Conservation (phyloP, 2,329 filamentous ascomycete species). For the Xylaria multiplex region DNA sequence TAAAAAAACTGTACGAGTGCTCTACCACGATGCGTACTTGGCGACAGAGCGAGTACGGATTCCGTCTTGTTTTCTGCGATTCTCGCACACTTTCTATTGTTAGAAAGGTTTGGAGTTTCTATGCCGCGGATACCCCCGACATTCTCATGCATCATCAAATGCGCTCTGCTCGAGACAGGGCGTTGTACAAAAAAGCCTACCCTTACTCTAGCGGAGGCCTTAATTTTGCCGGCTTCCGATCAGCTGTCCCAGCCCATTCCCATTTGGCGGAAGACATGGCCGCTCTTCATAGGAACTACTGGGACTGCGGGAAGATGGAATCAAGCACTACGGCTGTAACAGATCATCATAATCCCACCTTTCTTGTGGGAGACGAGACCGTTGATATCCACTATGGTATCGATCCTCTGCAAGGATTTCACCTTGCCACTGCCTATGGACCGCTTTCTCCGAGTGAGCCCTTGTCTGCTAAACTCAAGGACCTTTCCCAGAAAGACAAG, state of each 20-base stretch:
- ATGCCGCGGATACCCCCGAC: conserved; percentile 21
- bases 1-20: conserved; percentile 53
- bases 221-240: not conserved
- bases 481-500: conserved; percentile 16
- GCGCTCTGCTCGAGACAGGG: too few species aligned
- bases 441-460: conserved; percentile 45
- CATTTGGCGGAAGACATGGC: conserved; percentile 40
- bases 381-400: conserved; percentile 59
- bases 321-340: conserved; percentile 26
- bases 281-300: conserved; percentile 48
- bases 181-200: too few species aligned
- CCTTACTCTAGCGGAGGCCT: too few species aligned
- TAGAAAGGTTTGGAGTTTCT: conserved; percentile 55
- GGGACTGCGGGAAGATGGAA: conserved; percentile 47
- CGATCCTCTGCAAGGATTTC: conserved; percentile 65
- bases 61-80: conserved; percentile 59
- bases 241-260: conserved; percentile 47
- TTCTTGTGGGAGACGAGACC: conserved; percentile 48
- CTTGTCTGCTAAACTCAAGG: not conserved
- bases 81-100: conserved; percentile 56
- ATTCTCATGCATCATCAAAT: conserved; percentile 5
- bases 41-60: conserved; percentile 57
- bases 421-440: conserved; percentile 60
- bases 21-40: conserved; percentile 56
- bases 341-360: conserved; percentile 56